Evolutionary conservation across 805 yeast genomes (phyloP), one percentile per base, ranked within the genome.

Genomic region (Crinitomyces ghanaensis): DNA sequence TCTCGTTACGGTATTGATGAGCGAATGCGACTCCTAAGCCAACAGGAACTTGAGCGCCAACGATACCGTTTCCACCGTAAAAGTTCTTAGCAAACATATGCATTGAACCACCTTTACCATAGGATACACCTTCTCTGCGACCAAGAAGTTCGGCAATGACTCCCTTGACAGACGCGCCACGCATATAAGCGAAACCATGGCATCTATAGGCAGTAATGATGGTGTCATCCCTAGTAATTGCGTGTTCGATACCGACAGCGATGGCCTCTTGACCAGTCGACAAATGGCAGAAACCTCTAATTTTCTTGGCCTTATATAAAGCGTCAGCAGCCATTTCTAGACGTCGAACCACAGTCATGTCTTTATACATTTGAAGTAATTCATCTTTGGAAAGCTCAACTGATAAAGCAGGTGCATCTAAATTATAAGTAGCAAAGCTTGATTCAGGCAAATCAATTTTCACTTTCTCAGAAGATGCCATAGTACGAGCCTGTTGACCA

Each of bases 281-380:
- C 67, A 91, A 74, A 64, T 91, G 98, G 66, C 98, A 91, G 77
- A 91, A 91, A 50, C 98, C 98, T 69, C 97, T 76, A 55, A 91
- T 86, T 67, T 88, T 85, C 71, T 91, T 91, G 53, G 97, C 95
- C 70, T 91, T 91, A 71, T 91, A 91, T 45, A 91, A 68, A 20
- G 96, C 97, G 59, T 91, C 98, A 41, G 97, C 76, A 26, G 95
- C 93, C 95, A 91, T 88, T 68, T 91, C 98, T 91, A 91, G 77
- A 65, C 98, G 81, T 72, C 66, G 62, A 21, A 88, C 76, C 46
- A 78, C 63, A 47, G 79, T 74, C 97, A 91, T 86, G 58, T 88
- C 94, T 66, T 84, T 81, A 74, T 86, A 91, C 95, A 91, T 84
- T 56, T 85, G 75, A 53, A 91, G 66, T 50, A 91, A 63, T 36